A percentile compares a stretch with the other conserved stretches of the same genome.
Evolutionary conservation across 2,329 filamentous ascomycete species (phyloP).

Genomic region (Ascochyta pisi): DNA sequence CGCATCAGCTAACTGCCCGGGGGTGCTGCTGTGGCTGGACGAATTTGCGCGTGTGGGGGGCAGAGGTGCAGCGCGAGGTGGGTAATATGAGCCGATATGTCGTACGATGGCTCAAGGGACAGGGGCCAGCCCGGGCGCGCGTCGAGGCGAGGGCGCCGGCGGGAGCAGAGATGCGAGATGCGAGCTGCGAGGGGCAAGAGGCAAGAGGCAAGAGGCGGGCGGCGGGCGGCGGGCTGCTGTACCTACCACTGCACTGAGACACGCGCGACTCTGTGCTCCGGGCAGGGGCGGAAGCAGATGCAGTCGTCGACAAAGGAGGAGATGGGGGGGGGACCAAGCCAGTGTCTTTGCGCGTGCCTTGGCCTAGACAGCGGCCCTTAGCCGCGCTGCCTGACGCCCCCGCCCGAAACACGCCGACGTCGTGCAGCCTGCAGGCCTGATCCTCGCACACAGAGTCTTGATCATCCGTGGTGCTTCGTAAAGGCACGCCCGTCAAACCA

Average conservation of each 20-base stretch:
- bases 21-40: conserved; percentile 3
- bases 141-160: not conserved
- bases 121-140: not conserved
- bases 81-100: conserved; percentile 11
- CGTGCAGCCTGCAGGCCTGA: conserved; percentile 10
- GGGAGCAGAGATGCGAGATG: not conserved
- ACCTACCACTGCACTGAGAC: conserved; percentile 4
- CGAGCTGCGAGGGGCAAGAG: not conserved
- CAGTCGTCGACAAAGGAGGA: conserved; percentile 7
- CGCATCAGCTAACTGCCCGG: conserved; percentile 12
- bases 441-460: not conserved
- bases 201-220: too few species aligned
- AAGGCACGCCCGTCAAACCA: not conserved
- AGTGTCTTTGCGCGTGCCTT: conserved; percentile 11
- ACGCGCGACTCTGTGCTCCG: not conserved
- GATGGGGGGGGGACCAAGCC: not conserved
- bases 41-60: not conserved
- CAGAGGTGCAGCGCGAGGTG: conserved; percentile 14
- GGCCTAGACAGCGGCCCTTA: not conserved
- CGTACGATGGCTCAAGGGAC: conserved; percentile 8
- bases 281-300: not conserved
- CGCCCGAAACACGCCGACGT: conserved; percentile 4
- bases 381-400: conserved; percentile 4
- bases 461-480: not conserved
- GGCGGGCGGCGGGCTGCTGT: not conserved